Conservation (phyloP, 768 basidiomycete species). For the Rhodotorula kratochvilovae region DNA sequence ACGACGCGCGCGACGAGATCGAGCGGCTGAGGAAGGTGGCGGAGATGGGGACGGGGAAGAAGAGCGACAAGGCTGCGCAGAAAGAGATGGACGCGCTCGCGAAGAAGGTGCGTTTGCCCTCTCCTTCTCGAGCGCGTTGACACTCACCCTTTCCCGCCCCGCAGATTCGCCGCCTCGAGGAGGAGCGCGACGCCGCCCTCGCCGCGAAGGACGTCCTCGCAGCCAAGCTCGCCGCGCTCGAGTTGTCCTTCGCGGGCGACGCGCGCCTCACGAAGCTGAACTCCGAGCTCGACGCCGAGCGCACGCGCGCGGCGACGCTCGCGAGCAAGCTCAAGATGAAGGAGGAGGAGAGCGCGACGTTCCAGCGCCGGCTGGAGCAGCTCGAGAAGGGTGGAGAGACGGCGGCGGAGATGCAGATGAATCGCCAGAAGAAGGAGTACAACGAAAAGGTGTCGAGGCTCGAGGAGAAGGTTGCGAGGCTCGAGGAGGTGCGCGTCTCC, state of each 20-base stretch:
- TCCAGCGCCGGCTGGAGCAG: not conserved
- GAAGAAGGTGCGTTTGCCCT: not conserved
- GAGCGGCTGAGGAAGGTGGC: not conserved
- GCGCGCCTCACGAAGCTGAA: not conserved
- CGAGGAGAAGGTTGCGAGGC: not conserved
- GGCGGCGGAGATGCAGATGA: not conserved
- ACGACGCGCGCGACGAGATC: not conserved
- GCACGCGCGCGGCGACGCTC: not conserved
- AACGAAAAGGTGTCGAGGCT: constrained; percentile 1
- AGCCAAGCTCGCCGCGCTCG: not conserved
- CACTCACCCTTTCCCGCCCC: too few species aligned
- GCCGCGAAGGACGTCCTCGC: not conserved
- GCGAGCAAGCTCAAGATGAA: not conserved
- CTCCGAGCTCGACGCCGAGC: not conserved
- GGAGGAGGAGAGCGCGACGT: not conserved
- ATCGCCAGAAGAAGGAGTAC: not conserved
- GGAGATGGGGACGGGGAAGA: not conserved
- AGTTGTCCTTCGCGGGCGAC: not conserved
- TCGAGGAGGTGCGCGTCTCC: not conserved
- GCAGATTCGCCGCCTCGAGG: constrained; percentile 8
- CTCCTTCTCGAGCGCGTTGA: too few species aligned
- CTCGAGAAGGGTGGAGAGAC: constrained; percentile 3
- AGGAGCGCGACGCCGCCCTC: constrained; percentile 5
- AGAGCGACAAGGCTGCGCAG: not conserved
- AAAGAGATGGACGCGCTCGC: not conserved